phyloP scores from a whole-genome alignment of 495 filamentous ascomycete genomes.

The Podospora anserina region DNA sequence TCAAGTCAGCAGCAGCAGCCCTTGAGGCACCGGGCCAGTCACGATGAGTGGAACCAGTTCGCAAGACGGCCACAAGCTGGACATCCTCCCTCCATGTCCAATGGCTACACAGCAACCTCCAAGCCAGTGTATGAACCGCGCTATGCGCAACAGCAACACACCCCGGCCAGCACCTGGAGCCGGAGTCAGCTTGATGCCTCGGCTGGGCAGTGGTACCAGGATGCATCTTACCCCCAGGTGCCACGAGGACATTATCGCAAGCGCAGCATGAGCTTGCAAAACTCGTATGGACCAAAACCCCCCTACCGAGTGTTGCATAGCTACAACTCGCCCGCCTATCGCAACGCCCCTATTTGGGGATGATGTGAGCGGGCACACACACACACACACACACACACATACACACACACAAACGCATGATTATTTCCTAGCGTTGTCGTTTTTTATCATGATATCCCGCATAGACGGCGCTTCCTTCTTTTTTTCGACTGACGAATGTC shows the following conservation, averaged over 20 bases:
- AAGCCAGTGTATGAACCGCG: constrained; percentile 28
- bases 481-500: neutral
- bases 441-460: constrained; percentile 16
- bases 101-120: constrained; percentile 33
- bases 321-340: constrained; percentile 50
- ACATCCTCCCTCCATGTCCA: constrained; percentile 39
- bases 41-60: constrained; percentile 36
- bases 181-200: constrained; percentile 29
- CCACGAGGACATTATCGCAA: constrained; percentile 40
- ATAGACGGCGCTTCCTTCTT: constrained; percentile 14
- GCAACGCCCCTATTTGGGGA: constrained; percentile 45
- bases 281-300: constrained; percentile 15
- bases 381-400: neutral
- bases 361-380: constrained; percentile 18
- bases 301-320: constrained; percentile 48
- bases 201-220: constrained; percentile 31
- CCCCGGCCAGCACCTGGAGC: constrained; percentile 28
- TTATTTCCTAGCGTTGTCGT: constrained; percentile 5
- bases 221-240: constrained; percentile 29
- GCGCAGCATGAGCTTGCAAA: constrained; percentile 29
- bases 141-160: constrained; percentile 25
- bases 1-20: constrained; percentile 19
- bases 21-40: constrained; percentile 42
- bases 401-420: neutral
- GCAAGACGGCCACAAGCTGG: constrained; percentile 22